Base-by-base conservation (phyloP, 2,329 filamentous ascomycete species). In the Pseudopithomyces chartarum region DNA sequence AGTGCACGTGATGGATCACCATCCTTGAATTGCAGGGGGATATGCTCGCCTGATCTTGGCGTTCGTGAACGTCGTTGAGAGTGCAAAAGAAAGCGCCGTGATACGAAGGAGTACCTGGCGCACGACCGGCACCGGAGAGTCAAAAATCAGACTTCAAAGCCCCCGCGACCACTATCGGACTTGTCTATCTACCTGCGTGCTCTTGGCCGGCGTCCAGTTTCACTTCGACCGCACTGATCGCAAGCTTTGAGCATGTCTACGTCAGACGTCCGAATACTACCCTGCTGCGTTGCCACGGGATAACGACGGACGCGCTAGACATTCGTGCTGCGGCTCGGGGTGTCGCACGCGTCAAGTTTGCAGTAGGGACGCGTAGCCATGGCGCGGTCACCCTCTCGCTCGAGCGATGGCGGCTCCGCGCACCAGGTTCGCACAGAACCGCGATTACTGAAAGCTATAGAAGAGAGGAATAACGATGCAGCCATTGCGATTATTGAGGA, bases 401-500 rank as follows among this genome's bases (percentile, higher is more conserved):
- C 69, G 15, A 74, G 70, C 54, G 71, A 76, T 50, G 73, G 71
- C 55, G 73, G 59, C n/a, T 66, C 70, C 4, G 60, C 63, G 19
- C 66, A 67, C 17, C 59, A 66, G 20, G 50, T 57, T 10, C 73
- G 73, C 56, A 60, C 68, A 42, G 73, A 76, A 55, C 73, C 71
- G 33, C 67, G 71, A 12, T 66, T 76, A 3, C 59, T 76, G n/a
- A 70, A 69, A 32, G 73, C 73, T 6, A 70, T 74, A 55, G 73
- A 75, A 55, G 66, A 73, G 23, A 56, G 60, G 38, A 65, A 64
- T 34, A 60, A 71, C 43, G 64, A 66, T 22, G 67, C 71, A n/a
- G 69, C 65, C 10, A 66, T 70, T 42, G 66, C 69, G 19, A 71
- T 75, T n/a, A 73, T 76, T 67, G 71, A 76, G 52, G 57, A 70